Conservation (phyloP, 305 asterid genomes). For the Ilex paraguariensis region DNA sequence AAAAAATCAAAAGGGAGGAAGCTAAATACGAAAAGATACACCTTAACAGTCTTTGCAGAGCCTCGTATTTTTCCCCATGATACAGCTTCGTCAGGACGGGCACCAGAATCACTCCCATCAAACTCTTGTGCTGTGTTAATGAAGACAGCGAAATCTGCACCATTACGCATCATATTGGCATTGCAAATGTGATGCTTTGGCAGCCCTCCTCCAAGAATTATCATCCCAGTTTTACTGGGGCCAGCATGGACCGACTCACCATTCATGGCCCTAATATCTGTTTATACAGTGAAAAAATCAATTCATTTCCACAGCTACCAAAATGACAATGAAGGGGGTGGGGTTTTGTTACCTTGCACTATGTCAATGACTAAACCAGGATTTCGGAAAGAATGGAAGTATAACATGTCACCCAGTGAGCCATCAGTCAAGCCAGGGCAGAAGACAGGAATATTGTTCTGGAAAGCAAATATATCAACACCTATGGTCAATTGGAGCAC, state of each 20-base stretch:
- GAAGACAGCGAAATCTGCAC: conserved; percentile 86
- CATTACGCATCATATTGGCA: conserved; percentile 97
- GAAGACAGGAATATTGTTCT: conserved; percentile 79
- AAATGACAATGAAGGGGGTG: neutral
- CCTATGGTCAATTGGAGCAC: neutral
- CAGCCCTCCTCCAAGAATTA: conserved; percentile 91
- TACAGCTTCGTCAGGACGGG: conserved; percentile 92
- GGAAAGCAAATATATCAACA: conserved; percentile 18
- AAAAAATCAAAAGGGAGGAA: neutral
- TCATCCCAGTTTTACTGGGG: conserved; percentile 73
- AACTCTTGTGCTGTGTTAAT: conserved; percentile 94
- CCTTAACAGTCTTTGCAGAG: conserved; percentile 90
- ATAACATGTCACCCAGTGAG: conserved; percentile 89
- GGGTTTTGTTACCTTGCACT: conserved; percentile 55
- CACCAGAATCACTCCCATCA: conserved; percentile 98
- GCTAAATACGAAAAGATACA: conserved; percentile 8
- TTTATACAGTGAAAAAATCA: conserved; percentile 7
- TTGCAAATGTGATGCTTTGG: conserved; percentile 97
- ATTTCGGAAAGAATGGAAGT: conserved; percentile 70
- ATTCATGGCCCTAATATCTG: conserved; percentile 89
- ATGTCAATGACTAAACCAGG: conserved; percentile 84
- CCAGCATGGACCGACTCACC: conserved; percentile 86
- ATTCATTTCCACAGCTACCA: neutral
- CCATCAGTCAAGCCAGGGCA: conserved; percentile 95
- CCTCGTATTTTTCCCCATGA: conserved; percentile 96